phyloP scores from a whole-genome alignment of 2,329 filamentous ascomycete genomes.

The Penicillium sp. region DNA sequence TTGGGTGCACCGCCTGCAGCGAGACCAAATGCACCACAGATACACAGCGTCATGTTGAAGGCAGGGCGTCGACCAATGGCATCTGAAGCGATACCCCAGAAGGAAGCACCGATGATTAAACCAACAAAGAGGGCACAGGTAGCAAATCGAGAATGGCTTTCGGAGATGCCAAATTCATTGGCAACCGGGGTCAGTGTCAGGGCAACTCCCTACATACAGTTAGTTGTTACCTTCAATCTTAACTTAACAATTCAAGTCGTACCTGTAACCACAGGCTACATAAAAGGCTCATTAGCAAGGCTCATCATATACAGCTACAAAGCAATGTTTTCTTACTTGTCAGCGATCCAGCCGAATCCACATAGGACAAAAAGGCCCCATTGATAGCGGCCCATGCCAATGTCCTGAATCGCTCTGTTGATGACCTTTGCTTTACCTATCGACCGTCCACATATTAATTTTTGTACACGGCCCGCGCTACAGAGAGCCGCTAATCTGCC shows the following conservation, averaged over 20 bases:
- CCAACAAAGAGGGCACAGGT: constrained; percentile 74
- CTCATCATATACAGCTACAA: background rate
- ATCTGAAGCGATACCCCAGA: constrained; percentile 79
- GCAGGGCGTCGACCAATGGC: constrained; percentile 73
- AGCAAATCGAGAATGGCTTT: constrained; percentile 73
- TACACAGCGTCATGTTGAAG: constrained; percentile 75
- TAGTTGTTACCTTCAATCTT: constrained; percentile 6
- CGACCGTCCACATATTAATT: background rate
- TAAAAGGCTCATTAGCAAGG: background rate
- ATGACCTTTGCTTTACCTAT: constrained; percentile 75
- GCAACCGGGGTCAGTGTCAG: constrained; percentile 63
- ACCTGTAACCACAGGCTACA: constrained; percentile 69
- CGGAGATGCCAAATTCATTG: constrained; percentile 67
- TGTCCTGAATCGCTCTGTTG: constrained; percentile 82
- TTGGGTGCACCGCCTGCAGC: constrained; percentile 66
- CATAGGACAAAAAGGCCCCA: constrained; percentile 80
- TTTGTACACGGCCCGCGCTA: background rate
- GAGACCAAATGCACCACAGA: constrained; percentile 73
- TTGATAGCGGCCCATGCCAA: constrained; percentile 84
- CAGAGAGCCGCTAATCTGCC: constrained; percentile 9
- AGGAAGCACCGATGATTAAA: constrained; percentile 72
- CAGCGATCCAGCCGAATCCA: constrained; percentile 85
- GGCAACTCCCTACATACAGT: constrained; percentile 64
- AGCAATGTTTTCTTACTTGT: constrained; percentile 64
- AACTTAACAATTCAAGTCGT: constrained; percentile 3